Conservation (phyloP, 257 asterid genomes). For the Solanum sejunctum region DNA sequence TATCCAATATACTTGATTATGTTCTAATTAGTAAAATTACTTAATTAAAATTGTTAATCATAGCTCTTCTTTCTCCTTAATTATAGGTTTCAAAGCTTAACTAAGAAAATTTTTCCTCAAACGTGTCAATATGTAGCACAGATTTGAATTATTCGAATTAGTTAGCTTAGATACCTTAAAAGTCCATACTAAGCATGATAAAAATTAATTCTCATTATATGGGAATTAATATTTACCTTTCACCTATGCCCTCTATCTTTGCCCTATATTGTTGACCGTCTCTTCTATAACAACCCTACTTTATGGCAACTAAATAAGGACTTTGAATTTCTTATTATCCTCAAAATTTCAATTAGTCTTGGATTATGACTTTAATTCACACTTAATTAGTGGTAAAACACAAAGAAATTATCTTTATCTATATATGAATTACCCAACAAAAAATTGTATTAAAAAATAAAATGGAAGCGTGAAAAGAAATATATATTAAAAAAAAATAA, state of each 20-base stretch:
- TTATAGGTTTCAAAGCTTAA: not conserved
- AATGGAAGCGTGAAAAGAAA: not conserved
- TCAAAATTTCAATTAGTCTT: not conserved
- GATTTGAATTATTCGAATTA: not conserved
- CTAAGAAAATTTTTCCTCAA: not conserved
- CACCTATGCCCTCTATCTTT: not conserved
- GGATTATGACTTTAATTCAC: not conserved
- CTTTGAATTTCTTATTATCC: not conserved
- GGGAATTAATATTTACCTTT: not conserved
- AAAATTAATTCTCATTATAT: not conserved
- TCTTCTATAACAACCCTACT: not conserved
- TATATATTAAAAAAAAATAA: not conserved
- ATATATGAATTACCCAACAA: not conserved
- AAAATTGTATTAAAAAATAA: not conserved
- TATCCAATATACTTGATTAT: not conserved
- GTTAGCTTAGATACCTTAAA: not conserved
- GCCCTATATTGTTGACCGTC: not conserved
- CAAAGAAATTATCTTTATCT: not conserved
- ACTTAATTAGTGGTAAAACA: not conserved
- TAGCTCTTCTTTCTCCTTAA: not conserved
- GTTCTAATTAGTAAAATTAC: not conserved
- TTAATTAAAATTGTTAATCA: not conserved
- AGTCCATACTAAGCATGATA: not conserved
- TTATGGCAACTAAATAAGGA: not conserved
- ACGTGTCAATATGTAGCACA: not conserved